These are phyloP conservation scores for Bonia amplexicaulis DNA, from an alignment of 176 grass and related monocot species.

Conservation along the genomic window DNA sequence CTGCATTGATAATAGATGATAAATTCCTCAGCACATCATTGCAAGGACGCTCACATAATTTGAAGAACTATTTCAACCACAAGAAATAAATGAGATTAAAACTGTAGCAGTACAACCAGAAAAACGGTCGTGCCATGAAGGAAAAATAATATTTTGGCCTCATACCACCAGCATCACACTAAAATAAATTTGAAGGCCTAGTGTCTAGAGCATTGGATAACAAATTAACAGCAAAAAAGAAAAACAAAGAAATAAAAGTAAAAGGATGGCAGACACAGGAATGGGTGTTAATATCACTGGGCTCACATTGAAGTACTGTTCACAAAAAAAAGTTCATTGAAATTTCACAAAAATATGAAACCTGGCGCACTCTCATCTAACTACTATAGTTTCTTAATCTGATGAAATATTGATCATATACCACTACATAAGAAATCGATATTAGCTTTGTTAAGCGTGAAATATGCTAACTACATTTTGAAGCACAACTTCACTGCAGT, in stretches of 20 bases:
- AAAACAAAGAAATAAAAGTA: background rate
- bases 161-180: background rate
- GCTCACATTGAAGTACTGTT: background rate
- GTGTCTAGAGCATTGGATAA: background rate
- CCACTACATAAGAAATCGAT: background rate
- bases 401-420: constrained; percentile 3
- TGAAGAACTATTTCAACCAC: background rate
- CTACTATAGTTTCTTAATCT: background rate
- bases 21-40: background rate
- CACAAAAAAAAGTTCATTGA: background rate
- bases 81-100: background rate
- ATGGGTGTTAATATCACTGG: background rate
- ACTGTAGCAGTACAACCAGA: background rate
- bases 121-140: background rate
- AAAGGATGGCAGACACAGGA: background rate
- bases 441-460: background rate
- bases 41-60: background rate
- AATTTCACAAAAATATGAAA: constrained; percentile 13
- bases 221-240: background rate
- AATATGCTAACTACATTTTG: constrained; percentile 1
- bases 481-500: constrained; percentile 14
- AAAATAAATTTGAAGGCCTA: background rate
- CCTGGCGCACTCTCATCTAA: background rate
- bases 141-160: background rate
- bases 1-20: background rate